Conservation (phyloP, 495 filamentous ascomycete species). For the Amniculicola lignicola region DNA sequence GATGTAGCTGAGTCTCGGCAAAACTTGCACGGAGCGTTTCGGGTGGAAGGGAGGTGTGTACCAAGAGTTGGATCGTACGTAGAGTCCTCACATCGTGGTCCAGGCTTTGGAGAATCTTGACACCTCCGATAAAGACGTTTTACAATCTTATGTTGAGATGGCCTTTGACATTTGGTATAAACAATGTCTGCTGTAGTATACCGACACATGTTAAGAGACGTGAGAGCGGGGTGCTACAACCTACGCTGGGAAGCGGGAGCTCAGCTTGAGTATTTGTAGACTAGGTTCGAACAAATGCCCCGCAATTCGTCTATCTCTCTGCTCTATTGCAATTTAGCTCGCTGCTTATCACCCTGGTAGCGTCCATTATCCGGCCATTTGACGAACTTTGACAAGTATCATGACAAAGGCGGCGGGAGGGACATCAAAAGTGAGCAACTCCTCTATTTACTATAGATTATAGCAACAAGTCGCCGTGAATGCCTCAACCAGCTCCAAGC, state of each 20-base stretch:
- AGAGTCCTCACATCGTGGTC: slow-evolving; percentile 4
- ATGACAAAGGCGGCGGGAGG: neutral
- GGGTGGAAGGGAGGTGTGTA: slow-evolving; percentile 3
- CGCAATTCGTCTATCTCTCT: too few relatives aligned
- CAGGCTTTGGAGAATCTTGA: neutral
- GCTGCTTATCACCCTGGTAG: too few relatives aligned
- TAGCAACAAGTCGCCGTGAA: too few relatives aligned
- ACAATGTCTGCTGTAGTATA: slow-evolving; percentile 12
- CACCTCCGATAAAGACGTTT: slow-evolving; percentile 13
- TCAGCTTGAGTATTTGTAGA: too few relatives aligned
- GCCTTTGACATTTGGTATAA: slow-evolving; percentile 10
- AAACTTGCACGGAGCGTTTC: slow-evolving; percentile 11
- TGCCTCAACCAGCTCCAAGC: neutral
- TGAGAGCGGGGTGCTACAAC: slow-evolving; percentile 6
- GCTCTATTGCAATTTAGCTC: too few relatives aligned
- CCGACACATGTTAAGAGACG: slow-evolving; percentile 7
- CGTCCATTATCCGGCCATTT: too few relatives aligned
- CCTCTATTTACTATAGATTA: too few relatives aligned
- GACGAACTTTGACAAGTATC: too few relatives aligned
- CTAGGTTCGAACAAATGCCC: too few relatives aligned
- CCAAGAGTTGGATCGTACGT: slow-evolving; percentile 11
- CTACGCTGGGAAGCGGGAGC: too few relatives aligned
- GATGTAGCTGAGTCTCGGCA: slow-evolving; percentile 12
- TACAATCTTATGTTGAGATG: neutral
- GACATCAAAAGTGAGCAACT: neutral